These are phyloP conservation scores for Biscutella laevigata DNA, from an alignment of 441 rosid species.

Conservation along the genomic window DNA sequence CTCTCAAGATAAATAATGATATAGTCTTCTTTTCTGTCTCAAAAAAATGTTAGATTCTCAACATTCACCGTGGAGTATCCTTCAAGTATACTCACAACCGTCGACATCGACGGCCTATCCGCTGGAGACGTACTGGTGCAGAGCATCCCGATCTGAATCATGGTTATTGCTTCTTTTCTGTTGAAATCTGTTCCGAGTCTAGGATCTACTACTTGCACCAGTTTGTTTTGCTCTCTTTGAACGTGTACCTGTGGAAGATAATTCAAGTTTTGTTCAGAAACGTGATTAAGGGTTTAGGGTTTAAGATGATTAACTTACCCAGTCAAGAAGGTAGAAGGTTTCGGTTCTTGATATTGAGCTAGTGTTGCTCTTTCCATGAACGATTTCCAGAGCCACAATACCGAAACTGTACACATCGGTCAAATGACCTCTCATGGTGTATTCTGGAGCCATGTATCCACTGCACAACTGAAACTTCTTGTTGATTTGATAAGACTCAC, in stretches of 20 bases:
- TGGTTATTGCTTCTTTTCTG: constrained; percentile 39
- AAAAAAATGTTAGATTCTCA: too few relatives aligned
- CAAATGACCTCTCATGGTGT: constrained; percentile 85
- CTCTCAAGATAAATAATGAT: too few relatives aligned
- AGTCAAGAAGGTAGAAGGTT: constrained; percentile 67
- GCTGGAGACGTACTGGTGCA: constrained; percentile 42
- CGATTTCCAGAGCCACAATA: constrained; percentile 55
- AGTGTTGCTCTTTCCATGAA: constrained; percentile 72
- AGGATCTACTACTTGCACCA: constrained; percentile 43
- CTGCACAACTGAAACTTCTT: constrained; percentile 21
- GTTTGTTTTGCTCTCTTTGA: constrained; percentile 39
- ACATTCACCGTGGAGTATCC: constrained; percentile 34
- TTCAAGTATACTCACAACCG: constrained; percentile 66
- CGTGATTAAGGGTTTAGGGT: not conserved
- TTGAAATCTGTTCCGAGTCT: constrained; percentile 37
- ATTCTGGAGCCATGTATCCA: constrained; percentile 89
- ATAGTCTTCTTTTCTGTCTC: too few relatives aligned
- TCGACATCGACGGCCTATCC: constrained; percentile 55
- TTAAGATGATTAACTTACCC: constrained; percentile 41
- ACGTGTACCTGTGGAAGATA: constrained; percentile 33
- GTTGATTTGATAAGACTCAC: constrained; percentile 30
- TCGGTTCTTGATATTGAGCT: constrained; percentile 62
- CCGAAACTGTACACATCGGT: constrained; percentile 88
- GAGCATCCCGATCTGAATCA: constrained; percentile 46
- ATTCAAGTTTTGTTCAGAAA: not conserved